These are phyloP conservation scores for Xylaria multiplex DNA, from an alignment of 2,329 filamentous ascomycete genomes.

Conservation along the genomic window DNA sequence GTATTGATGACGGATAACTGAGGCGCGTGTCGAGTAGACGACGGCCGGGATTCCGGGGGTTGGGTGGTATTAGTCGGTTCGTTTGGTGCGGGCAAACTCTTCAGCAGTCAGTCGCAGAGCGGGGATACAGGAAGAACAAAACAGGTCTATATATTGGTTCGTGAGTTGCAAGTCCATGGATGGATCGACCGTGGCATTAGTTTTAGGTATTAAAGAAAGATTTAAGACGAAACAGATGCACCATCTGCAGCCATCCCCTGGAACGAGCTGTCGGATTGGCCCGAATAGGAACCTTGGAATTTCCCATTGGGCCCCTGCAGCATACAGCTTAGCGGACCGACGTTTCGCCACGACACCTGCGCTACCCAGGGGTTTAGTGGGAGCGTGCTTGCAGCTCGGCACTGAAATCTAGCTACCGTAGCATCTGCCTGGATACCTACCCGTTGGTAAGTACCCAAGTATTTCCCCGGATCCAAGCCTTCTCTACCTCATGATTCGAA, in stretches of 20 bases:
- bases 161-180: slow-evolving; percentile 14
- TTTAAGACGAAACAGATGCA: slow-evolving; percentile 29
- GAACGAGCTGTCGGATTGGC: slow-evolving; percentile 22
- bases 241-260: slow-evolving; percentile 33
- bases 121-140: slow-evolving; percentile 6
- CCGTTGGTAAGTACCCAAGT: too few species aligned
- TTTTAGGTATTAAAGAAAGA: slow-evolving; percentile 27
- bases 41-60: slow-evolving; percentile 1
- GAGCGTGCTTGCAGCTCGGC: slow-evolving; percentile 8
- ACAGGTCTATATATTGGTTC: slow-evolving; percentile 12
- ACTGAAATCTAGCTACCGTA: background rate
- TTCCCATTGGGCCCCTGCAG: slow-evolving; percentile 21
- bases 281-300: slow-evolving; percentile 26
- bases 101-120: background rate
- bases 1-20: slow-evolving; percentile 33
- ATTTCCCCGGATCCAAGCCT: slow-evolving; percentile 10
- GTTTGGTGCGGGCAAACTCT: background rate
- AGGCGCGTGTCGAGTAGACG: slow-evolving; percentile 36
- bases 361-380: slow-evolving; percentile 4
- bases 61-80: slow-evolving; percentile 3
- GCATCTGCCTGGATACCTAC: too few species aligned
- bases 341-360: slow-evolving; percentile 40
- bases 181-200: slow-evolving; percentile 23
- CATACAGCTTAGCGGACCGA: slow-evolving; percentile 40
- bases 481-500: slow-evolving; percentile 6